phyloP scores from a whole-genome alignment of 306 rosid species.

The Astragalus glycyphyllos region DNA sequence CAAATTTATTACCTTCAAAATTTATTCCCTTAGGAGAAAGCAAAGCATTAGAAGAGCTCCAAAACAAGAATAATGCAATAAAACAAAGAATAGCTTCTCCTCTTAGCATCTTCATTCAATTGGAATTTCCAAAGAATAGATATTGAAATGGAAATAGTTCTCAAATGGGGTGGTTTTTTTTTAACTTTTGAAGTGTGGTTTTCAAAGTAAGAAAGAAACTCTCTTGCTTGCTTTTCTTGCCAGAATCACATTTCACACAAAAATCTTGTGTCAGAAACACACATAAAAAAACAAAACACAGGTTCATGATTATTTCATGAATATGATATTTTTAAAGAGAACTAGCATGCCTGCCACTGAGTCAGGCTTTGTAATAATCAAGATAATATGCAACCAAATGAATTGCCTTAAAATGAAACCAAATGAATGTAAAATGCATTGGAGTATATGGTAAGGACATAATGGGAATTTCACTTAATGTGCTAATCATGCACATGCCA shows the following conservation, averaged over 20 bases:
- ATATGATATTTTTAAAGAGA: conserved; percentile 55
- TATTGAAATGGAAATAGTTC: conserved; percentile 32
- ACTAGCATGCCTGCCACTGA: conserved; percentile 79
- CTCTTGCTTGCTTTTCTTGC: conserved; percentile 49
- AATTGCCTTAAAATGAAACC: conserved; percentile 36
- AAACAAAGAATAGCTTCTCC: conserved; percentile 53
- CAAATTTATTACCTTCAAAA: conserved; percentile 83
- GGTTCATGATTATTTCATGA: no score
- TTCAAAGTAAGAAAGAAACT: conserved; percentile 53
- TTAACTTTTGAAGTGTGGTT: no score
- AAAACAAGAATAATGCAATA: conserved; percentile 55
- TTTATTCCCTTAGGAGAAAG: conserved; percentile 94
- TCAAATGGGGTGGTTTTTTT: no score
- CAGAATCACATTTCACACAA: conserved; percentile 65
- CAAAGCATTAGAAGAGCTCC: conserved; percentile 64
- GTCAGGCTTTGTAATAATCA: conserved; percentile 54
- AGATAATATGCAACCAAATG: conserved; percentile 46
- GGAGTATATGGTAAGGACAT: conserved; percentile 45
- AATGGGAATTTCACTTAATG: conserved; percentile 50
- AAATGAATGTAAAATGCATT: conserved; percentile 41
- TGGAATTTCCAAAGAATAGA: conserved; percentile 40
- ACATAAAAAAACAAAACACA: conserved; percentile 48
- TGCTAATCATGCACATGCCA: conserved; percentile 63
- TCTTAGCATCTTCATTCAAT: conserved; percentile 59
- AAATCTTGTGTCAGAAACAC: conserved; percentile 57